These are phyloP conservation scores for Trichomonas vaginalis DNA, from an alignment of 208 protist species.

Conservation along the genomic window DNA sequence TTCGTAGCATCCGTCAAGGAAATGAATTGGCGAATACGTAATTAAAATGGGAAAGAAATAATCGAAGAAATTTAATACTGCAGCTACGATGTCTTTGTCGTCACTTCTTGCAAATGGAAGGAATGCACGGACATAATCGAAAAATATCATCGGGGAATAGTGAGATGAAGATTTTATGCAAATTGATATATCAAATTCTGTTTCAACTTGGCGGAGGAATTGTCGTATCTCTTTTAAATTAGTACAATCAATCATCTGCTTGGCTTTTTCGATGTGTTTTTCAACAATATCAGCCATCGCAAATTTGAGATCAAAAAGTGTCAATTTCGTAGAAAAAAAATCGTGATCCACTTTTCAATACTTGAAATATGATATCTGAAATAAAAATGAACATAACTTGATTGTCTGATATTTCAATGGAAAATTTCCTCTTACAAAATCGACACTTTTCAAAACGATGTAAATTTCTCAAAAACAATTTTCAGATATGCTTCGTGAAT, in stretches of 20 bases:
- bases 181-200: neutral
- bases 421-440: no score
- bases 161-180: neutral
- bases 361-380: no score
- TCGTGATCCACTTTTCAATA: no score
- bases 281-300: neutral
- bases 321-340: no score
- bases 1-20: neutral
- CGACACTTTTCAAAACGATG: no score
- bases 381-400: no score
- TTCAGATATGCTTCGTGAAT: no score
- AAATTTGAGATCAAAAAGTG: neutral
- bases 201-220: neutral
- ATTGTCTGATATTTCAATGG: no score
- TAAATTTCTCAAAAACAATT: no score
- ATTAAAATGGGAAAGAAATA: neutral
- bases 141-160: neutral
- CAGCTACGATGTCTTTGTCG: neutral
- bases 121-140: neutral
- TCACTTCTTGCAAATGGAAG: neutral
- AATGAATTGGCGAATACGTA: neutral
- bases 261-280: neutral
- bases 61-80: neutral
- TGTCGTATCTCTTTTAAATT: neutral
- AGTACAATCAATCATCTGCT: neutral